A percentile compares a stretch with the other conserved stretches of the same genome.
These are phyloP conservation scores for Chernovozyma sophiae-reginae DNA, from an alignment of 1,139 yeast genomes.

Conservation along the genomic window DNA sequence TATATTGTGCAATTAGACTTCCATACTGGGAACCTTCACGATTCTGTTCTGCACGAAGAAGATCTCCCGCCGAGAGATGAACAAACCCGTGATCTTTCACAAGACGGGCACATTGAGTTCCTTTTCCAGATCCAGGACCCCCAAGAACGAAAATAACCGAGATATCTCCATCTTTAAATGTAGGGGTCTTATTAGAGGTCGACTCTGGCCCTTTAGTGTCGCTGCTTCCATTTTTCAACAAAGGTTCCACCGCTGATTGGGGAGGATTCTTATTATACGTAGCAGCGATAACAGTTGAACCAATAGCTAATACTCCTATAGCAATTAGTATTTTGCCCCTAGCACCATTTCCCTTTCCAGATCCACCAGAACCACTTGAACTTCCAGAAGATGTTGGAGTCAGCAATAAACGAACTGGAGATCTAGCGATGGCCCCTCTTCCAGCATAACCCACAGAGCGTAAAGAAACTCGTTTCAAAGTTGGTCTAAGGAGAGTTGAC, in stretches of 20 bases:
- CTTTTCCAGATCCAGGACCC: slow-evolving; percentile 94
- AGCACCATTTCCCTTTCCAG: slow-evolving; percentile 7
- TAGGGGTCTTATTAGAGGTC: slow-evolving; percentile 21
- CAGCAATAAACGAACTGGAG: not conserved
- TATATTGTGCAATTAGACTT: slow-evolving; percentile 74
- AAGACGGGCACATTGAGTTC: slow-evolving; percentile 88
- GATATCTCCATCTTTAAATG: slow-evolving; percentile 59
- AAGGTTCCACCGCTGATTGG: slow-evolving; percentile 44
- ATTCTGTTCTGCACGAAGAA: slow-evolving; percentile 84
- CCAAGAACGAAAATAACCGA: slow-evolving; percentile 87
- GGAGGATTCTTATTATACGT: slow-evolving; percentile 45
- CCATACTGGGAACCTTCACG: slow-evolving; percentile 84
- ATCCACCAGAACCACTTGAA: not conserved
- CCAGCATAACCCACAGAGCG: too few species aligned
- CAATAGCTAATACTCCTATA: slow-evolving; percentile 39
- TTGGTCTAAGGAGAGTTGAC: too few species aligned
- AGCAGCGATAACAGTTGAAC: slow-evolving; percentile 44
- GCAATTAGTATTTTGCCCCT: slow-evolving; percentile 26
- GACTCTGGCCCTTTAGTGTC: not conserved
- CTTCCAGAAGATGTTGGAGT: not conserved
- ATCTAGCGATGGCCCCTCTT: too few species aligned
- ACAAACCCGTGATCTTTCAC: slow-evolving; percentile 78
- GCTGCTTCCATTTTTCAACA: not conserved
- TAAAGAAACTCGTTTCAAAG: too few species aligned
- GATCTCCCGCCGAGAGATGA: slow-evolving; percentile 92